Base-by-base conservation (phyloP, 805 yeast species). In the Kodamaea nitidulidarum region DNA sequence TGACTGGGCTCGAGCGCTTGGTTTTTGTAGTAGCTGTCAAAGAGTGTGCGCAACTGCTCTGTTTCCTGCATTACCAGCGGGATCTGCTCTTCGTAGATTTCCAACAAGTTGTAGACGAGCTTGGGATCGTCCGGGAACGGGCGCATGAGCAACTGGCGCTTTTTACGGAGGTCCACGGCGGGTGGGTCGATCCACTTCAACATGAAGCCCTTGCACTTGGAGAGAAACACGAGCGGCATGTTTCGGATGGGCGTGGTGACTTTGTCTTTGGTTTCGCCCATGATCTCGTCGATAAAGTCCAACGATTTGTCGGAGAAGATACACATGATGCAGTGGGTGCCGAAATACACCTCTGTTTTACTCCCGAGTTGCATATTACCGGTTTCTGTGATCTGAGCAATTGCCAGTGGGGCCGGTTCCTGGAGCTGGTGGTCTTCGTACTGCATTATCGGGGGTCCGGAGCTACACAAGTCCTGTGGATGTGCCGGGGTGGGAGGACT, bases 321-420 rank as follows among this genome's bases (percentile, higher is more conserved):
- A 24, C 61, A 53, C 38, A 63, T 39, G 27, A 63, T 54, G 11
- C 71, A 64, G 41, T 67, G 72, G 18, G 60, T 48, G 6, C 70
- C 71, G 27, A 58, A 54, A 39, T 52, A 67, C 20, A 57, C 56
- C 34, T 38, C 41, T 30, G 30, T 30, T 16, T 17, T 30, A 6
- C 21, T 16, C n/a, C 32, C 32, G 15, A 30, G 15, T 12, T 30
- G 32, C 20, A 30, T 17, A 12, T 16, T 30, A 4, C 32, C 14
- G 15, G 14, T 14, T 32, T 31, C 28, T 11, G 38, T 6, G 17
- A 30, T 30, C 32, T 16, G 21, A 15, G 20, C 32, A 40, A 10
- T 31, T 32, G 22, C 15, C 4, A 4, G 20, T 2, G 18, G 22
- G 12, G 31, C 43, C 28, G 31, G 8, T 4, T 12, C 16, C 10